phyloP scores from a whole-genome alignment of 108 stramenopile species.

The Cyclostephanos invisitatus region DNA sequence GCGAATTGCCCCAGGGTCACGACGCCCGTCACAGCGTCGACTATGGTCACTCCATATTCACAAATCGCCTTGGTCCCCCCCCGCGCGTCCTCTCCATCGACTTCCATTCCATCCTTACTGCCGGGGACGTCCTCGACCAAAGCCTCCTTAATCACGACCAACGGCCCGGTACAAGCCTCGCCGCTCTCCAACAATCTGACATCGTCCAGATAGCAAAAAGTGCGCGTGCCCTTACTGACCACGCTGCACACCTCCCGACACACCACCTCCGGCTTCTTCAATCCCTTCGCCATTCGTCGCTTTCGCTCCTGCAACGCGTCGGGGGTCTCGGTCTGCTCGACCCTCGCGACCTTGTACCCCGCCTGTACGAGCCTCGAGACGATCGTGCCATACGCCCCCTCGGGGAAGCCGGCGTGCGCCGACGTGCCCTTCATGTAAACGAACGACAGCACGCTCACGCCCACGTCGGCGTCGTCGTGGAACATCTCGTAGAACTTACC shows the following conservation, averaged over 20 bases:
- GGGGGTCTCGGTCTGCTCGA: constrained; percentile 99
- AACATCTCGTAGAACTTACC: constrained; percentile 97
- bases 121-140: constrained; percentile 26
- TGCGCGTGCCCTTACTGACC: constrained; percentile 89
- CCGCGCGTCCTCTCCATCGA: constrained; percentile 28
- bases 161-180: constrained; percentile 53
- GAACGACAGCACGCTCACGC: constrained; percentile 82
- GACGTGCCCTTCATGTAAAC: constrained; percentile 96
- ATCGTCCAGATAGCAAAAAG: constrained; percentile 93
- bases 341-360: constrained; percentile 97
- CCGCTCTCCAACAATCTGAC: constrained; percentile 46
- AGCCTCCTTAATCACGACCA: constrained; percentile 83
- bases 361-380: constrained; percentile 86
- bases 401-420: constrained; percentile 98
- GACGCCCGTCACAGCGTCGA: constrained; percentile 84
- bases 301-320: constrained; percentile 89
- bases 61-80: constrained; percentile 63
- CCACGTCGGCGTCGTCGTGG: constrained; percentile 97
- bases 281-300: constrained; percentile 44
- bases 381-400: constrained; percentile 88
- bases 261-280: constrained; percentile 86
- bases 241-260: constrained; percentile 94
- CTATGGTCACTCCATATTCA: constrained; percentile 92
- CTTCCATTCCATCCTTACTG: constrained; percentile 1
- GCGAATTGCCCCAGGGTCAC: constrained; percentile 97